Evolutionary conservation across 2,329 filamentous ascomycete genomes (phyloP), one percentile per base, ranked within the genome.

Genomic region (Paraphoma chrysanthemicola): DNA sequence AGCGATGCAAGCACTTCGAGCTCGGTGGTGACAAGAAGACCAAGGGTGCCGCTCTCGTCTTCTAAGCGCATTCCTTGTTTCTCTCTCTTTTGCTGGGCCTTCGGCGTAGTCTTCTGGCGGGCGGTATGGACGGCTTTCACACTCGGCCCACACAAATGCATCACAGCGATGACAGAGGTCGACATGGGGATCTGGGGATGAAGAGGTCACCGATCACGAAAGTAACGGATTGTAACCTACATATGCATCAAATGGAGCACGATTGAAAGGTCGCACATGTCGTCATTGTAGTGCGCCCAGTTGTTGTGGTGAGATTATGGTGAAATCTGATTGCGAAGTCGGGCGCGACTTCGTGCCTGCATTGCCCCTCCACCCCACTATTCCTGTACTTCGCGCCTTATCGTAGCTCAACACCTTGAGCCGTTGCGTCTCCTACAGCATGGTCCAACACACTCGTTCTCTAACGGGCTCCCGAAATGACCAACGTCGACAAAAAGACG

Each of bases 21-120:
- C 86, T 99, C 79, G 95, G 95, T 90, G 95, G 95, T 89, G 95
- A 99, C 90, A 99, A 99, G 93, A 99, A 99, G 92, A 99, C 95
- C 78, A 99, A 99, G 93, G 95, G 95, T 90, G 95, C 95, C 77
- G 95, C 95, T 83, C 89, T 99, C 79, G 95, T 99, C 78, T 99
- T 99, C 89, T 99, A 97, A 90, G 85, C 86, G 83, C 80, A 77
- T 83, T 83, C 65, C 66, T 66, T 74, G 70, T 69, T 75, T 69
- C 68, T 75, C 70, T 72, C 69, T 71, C 72, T 73, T 73, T 74
- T 74, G 71, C 68, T 75, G 67, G 71, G 69, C 68, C 73, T 68
- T 75, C 68, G 71, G 72, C 71, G 71, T 74, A 73, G 72, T 74
- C 69, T 73, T 70, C 64, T 64, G 72, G 72, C 66, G 69, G 68